Evolutionary conservation across 2,329 filamentous ascomycete genomes (phyloP), one percentile per base, ranked within the genome.

Genomic region (Cryphonectria japonica): DNA sequence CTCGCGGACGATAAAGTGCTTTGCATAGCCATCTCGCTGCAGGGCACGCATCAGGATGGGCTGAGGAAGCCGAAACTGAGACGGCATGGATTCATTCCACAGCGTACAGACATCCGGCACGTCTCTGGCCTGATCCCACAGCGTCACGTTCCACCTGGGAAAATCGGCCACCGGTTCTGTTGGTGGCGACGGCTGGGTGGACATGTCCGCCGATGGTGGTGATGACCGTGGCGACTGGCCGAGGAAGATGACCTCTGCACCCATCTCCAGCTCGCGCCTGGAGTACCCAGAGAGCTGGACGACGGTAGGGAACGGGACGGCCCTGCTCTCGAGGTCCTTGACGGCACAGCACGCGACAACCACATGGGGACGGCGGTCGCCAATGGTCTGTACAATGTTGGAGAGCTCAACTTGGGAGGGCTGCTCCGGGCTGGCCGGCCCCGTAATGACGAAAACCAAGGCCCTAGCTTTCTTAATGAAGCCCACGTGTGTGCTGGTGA

Each of bases 401-500:
- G 85, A 86, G 72, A 88, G 79, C 66, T 85, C 82, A 22, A 86
- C 78, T 74, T 90, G 87, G 11, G 87, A 84, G 22, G 81, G 79
- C 71, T 88, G 85, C 7, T 85, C 83, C 16, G 80, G 74, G n/a
- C 78, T 76, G 4, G 83, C 81, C 52, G 83, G 82, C 2, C 85
- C 85, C 3, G 85, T 86, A 57, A 90, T 83, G 70, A 93, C 86
- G 71, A 92, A 88, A 19, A 93, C 79, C 50, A 92, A 82, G 1
- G 85, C 84, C 63, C 85, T 85, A 4, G 89, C 89, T 69, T 87
- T 82, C 70, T 84, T 85, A 68, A 93, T 85, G 75, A 92, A 92
- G 67, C 85, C 85, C 65, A 86, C 81, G 79, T 94, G 89, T 61
- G 87, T 85, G 32, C 85, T 83, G 2, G 89, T 92, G 78, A 93